Base-by-base conservation (phyloP, 192 early-diverging fungal species). In the Gigaspora rosea region DNA sequence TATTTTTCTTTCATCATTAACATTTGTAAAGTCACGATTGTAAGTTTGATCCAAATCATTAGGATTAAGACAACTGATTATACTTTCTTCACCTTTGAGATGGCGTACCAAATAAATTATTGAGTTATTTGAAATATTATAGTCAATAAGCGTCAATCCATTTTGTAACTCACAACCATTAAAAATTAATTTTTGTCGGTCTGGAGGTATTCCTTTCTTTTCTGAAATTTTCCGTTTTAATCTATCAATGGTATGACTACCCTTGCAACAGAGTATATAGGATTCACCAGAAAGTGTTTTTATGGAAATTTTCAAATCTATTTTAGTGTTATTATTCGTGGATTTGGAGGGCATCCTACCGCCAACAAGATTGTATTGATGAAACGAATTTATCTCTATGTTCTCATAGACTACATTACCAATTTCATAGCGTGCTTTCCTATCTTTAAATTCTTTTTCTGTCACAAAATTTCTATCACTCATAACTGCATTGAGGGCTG, bases 231-330 rank as follows among this genome's bases (percentile, higher is more conserved):
- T 90, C 32, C 71, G 35, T 83, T 93, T 93, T 66, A 93, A 87
- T 56, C 90, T 86, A 46, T 91, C 89, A 67, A 94, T 91, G 52
- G 78, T 65, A 78, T 91, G 88, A 51, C 84, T 86, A 36, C 88
- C 88, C 80, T 91, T 88, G 11, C 91, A 87, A 79, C 91, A 93
- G 56, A 96, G 85, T 73, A 92, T 95, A 83, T 95, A 92, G 74
- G 93, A 95, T 89, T 95, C 95, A 61, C 95, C 95, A 51, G 95
- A 95, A 22, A 95, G 88, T 20, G 92, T 92, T 67, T 78, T 78
- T 8, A 80, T 68, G 54, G 67, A 80, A 36, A 82, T 74, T n/a
- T n/a, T n/a, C n/a, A n/a, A n/a, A n/a, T n/a, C n/a, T n/a, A n/a
- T n/a, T n/a, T n/a, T n/a, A n/a, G n/a, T n/a, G n/a, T n/a, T n/a